Conservation (phyloP, 257 asterid species). For the Handroanthus guayacan region DNA sequence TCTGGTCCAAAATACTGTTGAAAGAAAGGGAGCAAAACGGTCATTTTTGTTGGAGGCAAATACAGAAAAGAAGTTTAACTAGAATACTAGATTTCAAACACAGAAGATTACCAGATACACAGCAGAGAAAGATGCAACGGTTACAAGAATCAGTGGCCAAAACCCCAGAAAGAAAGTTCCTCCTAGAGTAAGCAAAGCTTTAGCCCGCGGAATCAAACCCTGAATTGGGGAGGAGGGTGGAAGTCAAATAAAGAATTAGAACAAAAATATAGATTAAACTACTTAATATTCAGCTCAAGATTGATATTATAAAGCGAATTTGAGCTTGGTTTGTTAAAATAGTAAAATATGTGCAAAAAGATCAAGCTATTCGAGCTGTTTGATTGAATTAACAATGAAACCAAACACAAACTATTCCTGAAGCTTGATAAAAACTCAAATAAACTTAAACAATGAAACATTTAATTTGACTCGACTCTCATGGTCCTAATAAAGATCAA, state of each 20-base stretch:
- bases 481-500: neutral
- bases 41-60: neutral
- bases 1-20: conserved; percentile 69
- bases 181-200: conserved; percentile 67
- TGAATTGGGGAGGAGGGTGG: conserved; percentile 10
- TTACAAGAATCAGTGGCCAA: conserved; percentile 68
- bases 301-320: no score
- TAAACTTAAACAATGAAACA: no score
- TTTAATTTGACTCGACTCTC: no score
- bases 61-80: neutral
- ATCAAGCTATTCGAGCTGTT: no score
- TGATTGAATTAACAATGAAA: no score
- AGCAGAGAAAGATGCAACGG: conserved; percentile 57
- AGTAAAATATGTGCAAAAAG: no score
- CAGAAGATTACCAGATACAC: conserved; percentile 58
- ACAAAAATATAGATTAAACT: no score
- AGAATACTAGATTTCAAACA: neutral
- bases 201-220: conserved; percentile 80
- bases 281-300: no score
- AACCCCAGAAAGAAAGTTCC: conserved; percentile 71
- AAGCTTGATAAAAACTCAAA: no score
- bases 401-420: no score
- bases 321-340: no score
- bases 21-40: neutral
- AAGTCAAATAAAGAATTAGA: no score